Conservation (phyloP, 208 protist genomes). For the Trypanosoma rangeli region DNA sequence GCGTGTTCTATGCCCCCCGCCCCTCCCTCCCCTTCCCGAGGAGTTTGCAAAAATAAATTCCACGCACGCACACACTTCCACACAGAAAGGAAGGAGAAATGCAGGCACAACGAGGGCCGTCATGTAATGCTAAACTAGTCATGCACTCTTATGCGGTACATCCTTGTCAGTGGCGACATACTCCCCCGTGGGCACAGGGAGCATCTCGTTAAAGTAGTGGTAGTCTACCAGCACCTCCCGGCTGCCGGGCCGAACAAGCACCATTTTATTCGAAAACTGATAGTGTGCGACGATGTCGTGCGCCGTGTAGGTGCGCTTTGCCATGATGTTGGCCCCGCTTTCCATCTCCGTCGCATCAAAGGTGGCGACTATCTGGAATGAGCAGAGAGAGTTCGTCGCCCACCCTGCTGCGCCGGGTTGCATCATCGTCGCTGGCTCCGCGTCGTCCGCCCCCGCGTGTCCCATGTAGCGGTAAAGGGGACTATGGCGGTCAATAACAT, state of each 20-base stretch:
- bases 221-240: conserved; percentile 72
- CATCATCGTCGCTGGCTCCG: conserved; percentile 3
- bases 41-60: neutral
- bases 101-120: neutral
- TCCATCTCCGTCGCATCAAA: conserved; percentile 85
- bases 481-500: conserved; percentile 72
- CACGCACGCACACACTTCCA: neutral
- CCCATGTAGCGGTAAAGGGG: conserved; percentile 73
- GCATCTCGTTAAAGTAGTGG: conserved; percentile 83
- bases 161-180: conserved; percentile 62
- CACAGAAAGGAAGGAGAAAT: neutral
- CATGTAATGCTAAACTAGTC: conserved; percentile 2
- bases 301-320: conserved; percentile 72
- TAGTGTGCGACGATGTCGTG: conserved; percentile 71
- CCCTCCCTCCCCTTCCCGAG: neutral
- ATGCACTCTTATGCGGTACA: conserved; percentile 2
- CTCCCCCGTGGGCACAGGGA: conserved; percentile 50
- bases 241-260: conserved; percentile 54
- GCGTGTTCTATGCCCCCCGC: neutral
- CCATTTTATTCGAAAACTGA: conserved; percentile 76
- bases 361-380: conserved; percentile 79
- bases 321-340: conserved; percentile 60
- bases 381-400: neutral
- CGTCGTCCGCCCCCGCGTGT: conserved; percentile 5
- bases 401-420: neutral